A percentile compares a stretch with the other conserved stretches of the same genome.
These are phyloP conservation scores for Intubia oerlemansii DNA, from an alignment of 2,329 filamentous ascomycete species.

Conservation along the genomic window DNA sequence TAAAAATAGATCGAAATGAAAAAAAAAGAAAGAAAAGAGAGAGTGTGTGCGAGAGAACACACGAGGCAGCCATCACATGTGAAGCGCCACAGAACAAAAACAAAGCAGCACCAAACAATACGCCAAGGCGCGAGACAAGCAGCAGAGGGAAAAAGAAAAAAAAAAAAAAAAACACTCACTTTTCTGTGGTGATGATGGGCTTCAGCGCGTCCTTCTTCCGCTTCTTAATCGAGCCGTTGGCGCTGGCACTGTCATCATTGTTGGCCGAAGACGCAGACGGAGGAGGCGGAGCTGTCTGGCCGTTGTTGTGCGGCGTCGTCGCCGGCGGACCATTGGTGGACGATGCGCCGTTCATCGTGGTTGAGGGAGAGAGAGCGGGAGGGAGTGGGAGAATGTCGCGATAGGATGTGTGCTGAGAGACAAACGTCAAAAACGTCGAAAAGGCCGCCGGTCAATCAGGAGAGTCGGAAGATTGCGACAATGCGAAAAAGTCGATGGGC, in stretches of 20 bases:
- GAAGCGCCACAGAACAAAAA: constrained; percentile 10
- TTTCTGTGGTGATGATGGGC: constrained; percentile 55
- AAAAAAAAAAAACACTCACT: constrained; percentile 12
- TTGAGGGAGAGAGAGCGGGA: neutral
- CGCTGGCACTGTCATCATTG: constrained; percentile 1
- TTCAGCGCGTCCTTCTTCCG: constrained; percentile 54
- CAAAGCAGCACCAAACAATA: constrained; percentile 9
- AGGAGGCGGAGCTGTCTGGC: constrained; percentile 3
- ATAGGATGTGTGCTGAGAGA: too few species aligned
- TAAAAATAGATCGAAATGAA: too few species aligned
- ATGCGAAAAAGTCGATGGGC: too few species aligned
- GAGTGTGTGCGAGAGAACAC: too few species aligned
- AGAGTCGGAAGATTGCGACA: too few species aligned
- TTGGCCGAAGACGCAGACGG: constrained; percentile 1
- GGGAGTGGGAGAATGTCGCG: too few species aligned
- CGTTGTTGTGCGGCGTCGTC: constrained; percentile 1
- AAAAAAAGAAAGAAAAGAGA: too few species aligned
- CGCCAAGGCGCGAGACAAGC: too few species aligned
- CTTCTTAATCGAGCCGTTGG: constrained; percentile 30
- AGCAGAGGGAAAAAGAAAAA: constrained; percentile 8
- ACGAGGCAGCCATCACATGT: too few species aligned
- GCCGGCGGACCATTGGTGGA: constrained; percentile 3
- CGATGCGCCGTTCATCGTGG: constrained; percentile 8
- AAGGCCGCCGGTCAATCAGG: too few species aligned
- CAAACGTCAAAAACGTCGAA: too few species aligned